phyloP scores from a whole-genome alignment of 768 basidiomycete species.

The Lactarius trivialis region DNA sequence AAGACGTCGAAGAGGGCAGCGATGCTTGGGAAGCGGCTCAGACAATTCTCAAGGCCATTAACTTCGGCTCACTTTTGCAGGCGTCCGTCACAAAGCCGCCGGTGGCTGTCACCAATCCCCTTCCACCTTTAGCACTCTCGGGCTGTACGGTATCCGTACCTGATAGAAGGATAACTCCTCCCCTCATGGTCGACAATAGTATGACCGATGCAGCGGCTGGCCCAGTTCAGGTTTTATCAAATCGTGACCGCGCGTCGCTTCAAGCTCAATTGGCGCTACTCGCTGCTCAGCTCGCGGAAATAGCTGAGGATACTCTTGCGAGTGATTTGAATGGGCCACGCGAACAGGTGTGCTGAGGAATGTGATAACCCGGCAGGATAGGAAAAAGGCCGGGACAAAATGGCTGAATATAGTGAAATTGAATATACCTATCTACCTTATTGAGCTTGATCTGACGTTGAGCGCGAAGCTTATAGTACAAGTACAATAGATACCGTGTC shows the following conservation, averaged over 20 bases:
- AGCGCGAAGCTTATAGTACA: background rate
- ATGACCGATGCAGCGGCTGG: conserved; percentile 12
- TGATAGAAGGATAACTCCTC: background rate
- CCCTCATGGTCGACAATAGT: background rate
- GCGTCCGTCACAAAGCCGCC: conserved; percentile 27
- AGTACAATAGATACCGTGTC: background rate
- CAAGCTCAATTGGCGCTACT: conserved; percentile 69
- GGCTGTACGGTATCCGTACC: background rate
- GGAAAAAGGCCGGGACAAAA: conserved; percentile 1
- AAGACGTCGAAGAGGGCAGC: conserved; percentile 38
- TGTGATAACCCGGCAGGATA: background rate
- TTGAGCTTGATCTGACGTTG: background rate
- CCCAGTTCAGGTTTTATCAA: conserved; percentile 29
- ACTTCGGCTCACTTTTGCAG: conserved; percentile 52
- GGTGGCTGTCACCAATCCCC: conserved; percentile 14
- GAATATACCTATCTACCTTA: background rate
- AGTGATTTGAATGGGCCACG: conserved; percentile 15
- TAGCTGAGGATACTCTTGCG: conserved; percentile 38
- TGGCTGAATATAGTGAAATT: background rate
- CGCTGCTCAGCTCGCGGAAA: conserved; percentile 65
- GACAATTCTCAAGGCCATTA: conserved; percentile 70
- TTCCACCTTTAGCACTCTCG: background rate
- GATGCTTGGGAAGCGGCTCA: conserved; percentile 76
- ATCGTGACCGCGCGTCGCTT: conserved; percentile 53
- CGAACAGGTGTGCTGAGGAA: conserved; percentile 1